Evolutionary conservation across 2,329 filamentous ascomycete genomes (phyloP), one percentile per base, ranked within the genome.

Genomic region (Cytospora chrysosperma): DNA sequence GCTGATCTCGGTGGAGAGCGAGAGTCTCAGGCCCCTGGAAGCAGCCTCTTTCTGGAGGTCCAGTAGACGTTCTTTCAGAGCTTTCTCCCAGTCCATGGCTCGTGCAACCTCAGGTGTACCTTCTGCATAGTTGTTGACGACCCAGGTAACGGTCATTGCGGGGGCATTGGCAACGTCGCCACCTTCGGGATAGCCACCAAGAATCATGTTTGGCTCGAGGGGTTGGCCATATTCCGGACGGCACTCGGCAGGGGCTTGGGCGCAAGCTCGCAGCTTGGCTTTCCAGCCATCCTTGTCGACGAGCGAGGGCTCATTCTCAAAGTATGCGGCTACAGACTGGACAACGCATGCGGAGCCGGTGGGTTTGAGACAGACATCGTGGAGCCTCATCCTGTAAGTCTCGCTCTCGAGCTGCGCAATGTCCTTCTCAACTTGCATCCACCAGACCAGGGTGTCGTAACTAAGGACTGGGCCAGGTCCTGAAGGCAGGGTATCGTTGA

Each of bases 1-100:
- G 75, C 93, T 97, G 75, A 94, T 91, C 77, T 99, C 95, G 0
- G 95, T 96, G 56, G 88, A 96, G 82, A 98, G 99, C 9, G 93
- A 98, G 40, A 99, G 79, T 24, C 95, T 85, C 12, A 99, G 83
- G 1, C 93, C 93, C 55, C 91, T 87, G 24, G 88, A 82, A 4
- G 76, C 76, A 9, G 95, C 96, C 76, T 99, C 93, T 17, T 85
- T 79, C 74, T 97, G 92, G 1, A 93, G 86, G n/a, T 87, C 84
- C 24, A 93, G 79, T 12, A 99, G 81, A 10, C 89, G 84, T 61
- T 86, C 80, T 71, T 90, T 92, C 62, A 98, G 81, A 24, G 87
- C 88, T 67, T 87, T 83, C 74, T 99, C 95, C 89, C 93, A 99
- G 70, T 97, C 92, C 79, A 94, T 91, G 4, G 93, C 93, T 63